Evolutionary conservation across 2,329 filamentous ascomycete genomes (phyloP).

Genomic region (Berkeleyomyces basicola): DNA sequence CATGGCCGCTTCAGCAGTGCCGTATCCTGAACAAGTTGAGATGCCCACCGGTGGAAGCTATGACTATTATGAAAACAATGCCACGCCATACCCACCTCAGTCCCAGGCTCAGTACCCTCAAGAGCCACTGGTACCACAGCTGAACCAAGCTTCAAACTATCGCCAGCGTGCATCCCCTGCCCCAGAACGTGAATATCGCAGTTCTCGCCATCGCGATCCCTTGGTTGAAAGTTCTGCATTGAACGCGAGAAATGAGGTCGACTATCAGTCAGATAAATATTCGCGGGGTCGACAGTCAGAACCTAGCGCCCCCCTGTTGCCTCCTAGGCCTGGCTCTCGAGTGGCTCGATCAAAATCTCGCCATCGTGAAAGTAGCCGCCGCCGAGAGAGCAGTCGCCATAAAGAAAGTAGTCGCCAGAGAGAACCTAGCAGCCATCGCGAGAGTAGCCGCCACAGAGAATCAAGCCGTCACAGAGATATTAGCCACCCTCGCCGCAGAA

Average conservation of each 20-base stretch:
- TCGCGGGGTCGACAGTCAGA: constrained; percentile 16
- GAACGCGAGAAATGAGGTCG: neutral
- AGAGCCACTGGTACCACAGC: neutral
- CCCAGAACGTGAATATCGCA: constrained; percentile 1
- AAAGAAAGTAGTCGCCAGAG: neutral
- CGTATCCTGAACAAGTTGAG: constrained; percentile 9
- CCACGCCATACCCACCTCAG: neutral
- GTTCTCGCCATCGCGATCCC: neutral
- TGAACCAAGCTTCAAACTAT: neutral
- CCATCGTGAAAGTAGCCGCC: neutral
- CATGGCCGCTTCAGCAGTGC: neutral
- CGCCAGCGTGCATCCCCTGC: constrained; percentile 2
- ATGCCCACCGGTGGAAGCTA: constrained; percentile 6
- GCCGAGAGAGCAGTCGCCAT: neutral
- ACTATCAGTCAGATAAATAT: constrained; percentile 32
- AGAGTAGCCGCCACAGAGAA: neutral
- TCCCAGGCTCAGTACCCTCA: neutral
- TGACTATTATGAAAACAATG: neutral
- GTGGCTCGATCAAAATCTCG: neutral
- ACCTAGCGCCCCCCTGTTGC: constrained; percentile 5
- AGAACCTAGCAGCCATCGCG: too few species aligned
- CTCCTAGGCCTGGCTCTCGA: constrained; percentile 14
- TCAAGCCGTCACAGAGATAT: neutral
- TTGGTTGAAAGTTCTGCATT: neutral
- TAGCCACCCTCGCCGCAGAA: constrained; percentile 5